Evolutionary conservation across 257 asterid genomes (phyloP).

Genomic region (Plectranthus barbatus): DNA sequence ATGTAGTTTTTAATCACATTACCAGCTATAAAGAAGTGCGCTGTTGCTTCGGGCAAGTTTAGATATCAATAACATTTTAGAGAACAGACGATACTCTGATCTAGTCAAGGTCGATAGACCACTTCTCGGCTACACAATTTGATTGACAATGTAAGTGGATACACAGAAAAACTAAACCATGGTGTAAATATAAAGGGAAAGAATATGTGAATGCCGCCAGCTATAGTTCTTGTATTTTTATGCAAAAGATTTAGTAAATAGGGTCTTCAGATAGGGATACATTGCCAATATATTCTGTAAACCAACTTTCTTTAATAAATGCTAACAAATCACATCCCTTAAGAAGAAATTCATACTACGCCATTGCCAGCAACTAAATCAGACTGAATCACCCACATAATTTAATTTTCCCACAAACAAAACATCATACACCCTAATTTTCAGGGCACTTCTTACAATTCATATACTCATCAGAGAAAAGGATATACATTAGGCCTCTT

Average conservation of each 20-base stretch:
- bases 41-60: not conserved
- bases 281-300: not conserved
- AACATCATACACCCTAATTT: not conserved
- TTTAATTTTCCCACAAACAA: not conserved
- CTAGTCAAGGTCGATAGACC: not conserved
- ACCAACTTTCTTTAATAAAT: not conserved
- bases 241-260: not conserved
- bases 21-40: not conserved
- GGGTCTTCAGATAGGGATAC: not conserved
- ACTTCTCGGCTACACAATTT: not conserved
- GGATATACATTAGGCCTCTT: slow-evolving; percentile 10
- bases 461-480: slow-evolving; percentile 1
- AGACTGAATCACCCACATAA: not conserved
- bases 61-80: not conserved
- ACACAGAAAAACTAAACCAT: not conserved
- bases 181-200: not conserved
- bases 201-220: not conserved
- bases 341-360: not conserved
- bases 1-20: not conserved
- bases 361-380: not conserved
- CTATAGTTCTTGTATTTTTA: not conserved
- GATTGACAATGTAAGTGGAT: not conserved
- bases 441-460: not conserved
- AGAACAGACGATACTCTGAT: not conserved
- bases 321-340: not conserved